Evolutionary conservation across 148 eudicot genomes (phyloP).

Genomic region (Nepenthes gracilis): DNA sequence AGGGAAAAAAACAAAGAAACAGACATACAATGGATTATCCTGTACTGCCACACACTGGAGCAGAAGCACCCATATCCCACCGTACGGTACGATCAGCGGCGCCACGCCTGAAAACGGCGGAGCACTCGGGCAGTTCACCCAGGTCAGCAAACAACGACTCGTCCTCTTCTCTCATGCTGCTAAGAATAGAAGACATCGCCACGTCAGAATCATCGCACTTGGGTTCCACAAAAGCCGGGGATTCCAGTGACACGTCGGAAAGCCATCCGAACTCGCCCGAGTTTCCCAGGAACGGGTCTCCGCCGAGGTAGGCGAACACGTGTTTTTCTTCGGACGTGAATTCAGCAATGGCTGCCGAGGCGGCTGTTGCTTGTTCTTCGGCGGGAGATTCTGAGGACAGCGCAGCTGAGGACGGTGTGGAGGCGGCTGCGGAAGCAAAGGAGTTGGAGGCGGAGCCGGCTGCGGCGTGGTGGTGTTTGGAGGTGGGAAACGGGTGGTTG

Average conservation of each 20-base stretch:
- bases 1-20: neutral
- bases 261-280: too few species aligned
- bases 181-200: neutral
- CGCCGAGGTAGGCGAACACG: neutral
- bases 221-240: neutral
- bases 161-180: conserved; percentile 3
- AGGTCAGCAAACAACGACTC: conserved; percentile 7
- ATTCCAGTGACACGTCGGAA: too few species aligned
- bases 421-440: neutral
- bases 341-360: neutral
- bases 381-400: conserved; percentile 1
- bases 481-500: conserved; percentile 6
- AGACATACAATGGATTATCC: neutral
- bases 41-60: neutral
- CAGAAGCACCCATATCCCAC: neutral
- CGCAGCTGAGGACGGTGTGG: neutral
- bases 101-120: conserved; percentile 1
- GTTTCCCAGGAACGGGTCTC: neutral
- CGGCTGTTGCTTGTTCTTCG: neutral
- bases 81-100: neutral
- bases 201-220: neutral
- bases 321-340: neutral
- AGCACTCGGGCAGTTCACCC: conserved; percentile 8
- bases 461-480: conserved; percentile 1
- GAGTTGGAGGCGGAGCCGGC: neutral